Base-by-base conservation (phyloP, 2,329 filamentous ascomycete genomes). In the Fusarium sp. region DNA sequence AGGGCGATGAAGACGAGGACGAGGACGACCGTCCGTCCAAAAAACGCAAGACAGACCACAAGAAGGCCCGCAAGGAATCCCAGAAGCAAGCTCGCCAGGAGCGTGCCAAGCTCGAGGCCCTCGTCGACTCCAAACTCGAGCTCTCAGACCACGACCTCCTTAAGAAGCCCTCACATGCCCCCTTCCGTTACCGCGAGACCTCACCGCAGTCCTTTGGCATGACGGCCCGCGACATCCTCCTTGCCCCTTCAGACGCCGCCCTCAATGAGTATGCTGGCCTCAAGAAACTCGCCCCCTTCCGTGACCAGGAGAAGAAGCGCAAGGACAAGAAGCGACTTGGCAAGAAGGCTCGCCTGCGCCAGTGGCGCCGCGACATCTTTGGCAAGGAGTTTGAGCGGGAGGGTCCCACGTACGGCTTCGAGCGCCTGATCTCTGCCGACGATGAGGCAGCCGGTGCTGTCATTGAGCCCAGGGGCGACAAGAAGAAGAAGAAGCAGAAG, bases 181-280 rank as follows among this genome's bases (percentile, higher is more conserved):
- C 70, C 66, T 99, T 99, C 86, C 90, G 91, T 53, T 99, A 99
- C 81, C 91, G 95, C 72, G 93, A 97, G 74, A 97, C 94, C 2
- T 96, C 92, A 1, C 94, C 95, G 1, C 89, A 90, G 52, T 87
- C 90, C 11, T 99, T 96, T 74, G 95, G 95, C 56, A 87, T 99
- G 72, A 96, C 92, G 1, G 83, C 93, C 1, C 86, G 89, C 60
- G 95, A 99, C 76, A 98, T 99, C 69, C 85, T 99, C 31, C 84
- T 89, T 74, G 92, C 96, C 66, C 92, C 93, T 1, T 90, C 90
- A 40, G 95, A 99, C 78, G 81, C 87, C 42, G 88, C 89, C 50
- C 86, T 99, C 65, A 99, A 99, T 76, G 84, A 93, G 65, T 99
- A 90, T 73, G 94, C 90, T 6, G 94, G 95, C 7, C 81, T 99